A percentile compares a stretch with the other conserved stretches of the same genome.
phyloP scores from a whole-genome alignment of 345 rosid species.

The Lenwebbia sp. region DNA sequence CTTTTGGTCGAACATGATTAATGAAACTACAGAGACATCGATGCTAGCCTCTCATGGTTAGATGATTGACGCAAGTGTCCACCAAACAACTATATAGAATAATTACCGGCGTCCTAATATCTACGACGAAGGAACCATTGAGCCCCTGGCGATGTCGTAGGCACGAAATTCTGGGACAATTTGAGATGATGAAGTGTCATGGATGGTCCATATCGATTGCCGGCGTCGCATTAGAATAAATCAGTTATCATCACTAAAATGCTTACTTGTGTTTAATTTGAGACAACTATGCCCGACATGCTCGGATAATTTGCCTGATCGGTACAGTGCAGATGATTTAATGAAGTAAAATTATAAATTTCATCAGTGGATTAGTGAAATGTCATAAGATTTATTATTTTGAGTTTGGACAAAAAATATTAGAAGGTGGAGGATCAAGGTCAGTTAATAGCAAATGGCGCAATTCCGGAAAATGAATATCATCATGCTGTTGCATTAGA shows the following conservation, averaged over 20 bases:
- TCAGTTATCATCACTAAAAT: not conserved
- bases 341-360: not conserved
- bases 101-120: not conserved
- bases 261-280: not conserved
- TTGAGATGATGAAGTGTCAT: not conserved
- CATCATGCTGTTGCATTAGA: not conserved
- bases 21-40: not conserved
- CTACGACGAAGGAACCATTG: not conserved
- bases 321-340: not conserved
- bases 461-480: not conserved
- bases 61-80: not conserved
- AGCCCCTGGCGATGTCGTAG: not conserved
- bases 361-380: not conserved
- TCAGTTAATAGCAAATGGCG: not conserved
- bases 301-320: not conserved
- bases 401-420: not conserved
- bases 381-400: not conserved
- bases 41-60: not conserved
- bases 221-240: not conserved
- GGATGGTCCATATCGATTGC: not conserved
- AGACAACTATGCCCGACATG: not conserved
- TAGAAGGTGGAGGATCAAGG: not conserved
- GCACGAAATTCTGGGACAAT: not conserved
- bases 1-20: not conserved
- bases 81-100: not conserved